Base-by-base conservation (phyloP, 495 filamentous ascomycete genomes). In the Copromyces sp. region DNA sequence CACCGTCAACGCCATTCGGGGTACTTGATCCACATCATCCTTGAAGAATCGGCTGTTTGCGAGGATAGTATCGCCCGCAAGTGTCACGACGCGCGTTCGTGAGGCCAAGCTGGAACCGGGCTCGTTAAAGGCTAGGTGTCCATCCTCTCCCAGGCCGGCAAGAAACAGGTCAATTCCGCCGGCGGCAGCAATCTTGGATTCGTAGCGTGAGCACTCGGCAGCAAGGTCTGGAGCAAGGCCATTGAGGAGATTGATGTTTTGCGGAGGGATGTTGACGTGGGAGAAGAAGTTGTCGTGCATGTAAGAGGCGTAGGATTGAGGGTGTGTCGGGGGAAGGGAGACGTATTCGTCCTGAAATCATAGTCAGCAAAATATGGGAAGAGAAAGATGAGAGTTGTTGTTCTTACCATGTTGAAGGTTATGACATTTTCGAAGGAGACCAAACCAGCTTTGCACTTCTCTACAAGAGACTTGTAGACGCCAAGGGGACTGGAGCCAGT, bases 221-320 rank as follows among this genome's bases (percentile, higher is more conserved):
- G 90, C 90, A 1, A 93, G 87, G 74, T 95, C 90, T 7, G 87
- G 81, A 0, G 92, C 92, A 76, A 92, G 94, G 73, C 93, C 92
- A 78, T 95, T 89, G n/a, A 95, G 87, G 78, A 96, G 93, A 83
- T 96, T 88, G 79, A 94, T 92, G 76, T 94, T 93, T 74, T 85
- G 85, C 7, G 93, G 92, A 72, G 87, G 85, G 72, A 96, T 89
- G 77, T 96, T 92, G 77, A 95, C 90, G 79, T 95, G 92, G 4
- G 90, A 92, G 84, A 96, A 96, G 86, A 95, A 93, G 81, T 95
- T 86, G 81, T 90, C 91, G 85, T 92, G 94, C 93, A 96, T 95
- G 84, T 94, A 96, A 71, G 89, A 90, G 83, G 94, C 93, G 82
- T 95, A 95, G 78, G 88, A 91, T 80, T 94, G 89, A 12, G 92